These are phyloP conservation scores for Cydonia oblonga DNA, from an alignment of 331 rosid genomes.

Conservation along the genomic window DNA sequence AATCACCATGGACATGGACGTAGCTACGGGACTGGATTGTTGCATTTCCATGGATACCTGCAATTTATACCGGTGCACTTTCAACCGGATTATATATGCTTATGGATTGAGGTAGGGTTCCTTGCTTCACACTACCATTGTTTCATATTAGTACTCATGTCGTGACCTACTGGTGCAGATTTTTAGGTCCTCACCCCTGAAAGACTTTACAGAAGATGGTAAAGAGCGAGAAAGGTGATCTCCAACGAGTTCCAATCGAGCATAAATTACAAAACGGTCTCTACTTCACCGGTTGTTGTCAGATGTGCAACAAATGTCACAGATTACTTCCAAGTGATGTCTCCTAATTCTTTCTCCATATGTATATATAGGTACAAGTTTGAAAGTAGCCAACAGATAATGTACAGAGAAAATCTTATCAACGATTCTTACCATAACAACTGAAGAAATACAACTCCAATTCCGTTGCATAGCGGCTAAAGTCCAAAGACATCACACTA, in stretches of 20 bases:
- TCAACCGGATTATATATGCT: constrained; percentile 27
- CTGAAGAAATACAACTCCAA: neutral
- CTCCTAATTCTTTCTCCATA: neutral
- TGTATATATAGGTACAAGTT: neutral
- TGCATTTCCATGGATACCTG: constrained; percentile 24
- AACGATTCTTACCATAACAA: neutral
- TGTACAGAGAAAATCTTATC: neutral
- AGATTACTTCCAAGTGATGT: neutral
- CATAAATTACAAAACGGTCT: constrained; percentile 10
- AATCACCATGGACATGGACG: constrained; percentile 12
- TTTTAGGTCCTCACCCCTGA: constrained; percentile 1
- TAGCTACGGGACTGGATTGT: constrained; percentile 19
- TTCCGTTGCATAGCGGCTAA: neutral
- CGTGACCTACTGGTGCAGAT: constrained; percentile 12
- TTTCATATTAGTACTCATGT: too few relatives aligned
- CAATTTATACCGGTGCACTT: constrained; percentile 21
- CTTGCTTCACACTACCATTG: neutral
- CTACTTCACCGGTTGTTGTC: constrained; percentile 21
- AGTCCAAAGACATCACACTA: neutral
- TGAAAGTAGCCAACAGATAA: neutral
- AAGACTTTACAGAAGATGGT: neutral
- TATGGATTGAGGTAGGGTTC: neutral
- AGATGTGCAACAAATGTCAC: constrained; percentile 9
- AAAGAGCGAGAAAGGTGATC: constrained; percentile 10
- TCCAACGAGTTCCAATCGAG: neutral